Evolutionary conservation across 768 basidiomycete genomes (phyloP), one percentile per base, ranked within the genome.

Genomic region (Boletus sp.): DNA sequence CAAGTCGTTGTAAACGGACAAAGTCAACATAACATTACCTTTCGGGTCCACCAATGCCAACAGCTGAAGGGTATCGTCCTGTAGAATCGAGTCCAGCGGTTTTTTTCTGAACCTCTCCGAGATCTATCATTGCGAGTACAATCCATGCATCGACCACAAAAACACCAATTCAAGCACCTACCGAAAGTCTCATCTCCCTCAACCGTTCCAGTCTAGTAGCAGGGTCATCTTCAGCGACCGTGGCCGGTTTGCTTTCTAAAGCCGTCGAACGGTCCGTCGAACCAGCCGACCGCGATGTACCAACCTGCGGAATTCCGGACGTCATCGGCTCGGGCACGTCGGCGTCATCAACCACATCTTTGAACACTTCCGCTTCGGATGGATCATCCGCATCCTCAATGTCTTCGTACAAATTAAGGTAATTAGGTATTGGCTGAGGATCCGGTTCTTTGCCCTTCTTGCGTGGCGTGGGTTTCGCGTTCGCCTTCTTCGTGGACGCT

Each of bases 361-460:
- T 55, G 37, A 59, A 32, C 9, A 35, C 39, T 7, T 67, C 65
- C 6, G 51, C 42, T 33, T 62, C 69, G 5, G 53, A 62, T 5
- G 57, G 51, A 3, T 61, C 55, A 29, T 67, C 71, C 0, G 61
- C 44, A 2, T 70, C 60, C 17, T 71, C 67, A 45, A 65, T 63
- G 21, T 69, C 69, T 15, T 71, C 69, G 55, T 71, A 71, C 10
- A 71, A 35, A n/a, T 45, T 43, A 5, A 19, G 41, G 35, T 55
- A 68, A 9, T 4, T 14, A 0, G 19, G 1, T 1, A 17, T 7
- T 3, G 45, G 49, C 3, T 14, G 54, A 5, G 27, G 33, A 21
- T 64, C 59, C 1, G 56, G 54, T 29, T 51, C 57, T 41, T 69
- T 69, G 30, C 50, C 57, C 46, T 69, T 72, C 52, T 52, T 59